Evolutionary conservation across 1,284 basidiomycete genomes (phyloP).

Genomic region (Moesziomyces parantarcticus): DNA sequence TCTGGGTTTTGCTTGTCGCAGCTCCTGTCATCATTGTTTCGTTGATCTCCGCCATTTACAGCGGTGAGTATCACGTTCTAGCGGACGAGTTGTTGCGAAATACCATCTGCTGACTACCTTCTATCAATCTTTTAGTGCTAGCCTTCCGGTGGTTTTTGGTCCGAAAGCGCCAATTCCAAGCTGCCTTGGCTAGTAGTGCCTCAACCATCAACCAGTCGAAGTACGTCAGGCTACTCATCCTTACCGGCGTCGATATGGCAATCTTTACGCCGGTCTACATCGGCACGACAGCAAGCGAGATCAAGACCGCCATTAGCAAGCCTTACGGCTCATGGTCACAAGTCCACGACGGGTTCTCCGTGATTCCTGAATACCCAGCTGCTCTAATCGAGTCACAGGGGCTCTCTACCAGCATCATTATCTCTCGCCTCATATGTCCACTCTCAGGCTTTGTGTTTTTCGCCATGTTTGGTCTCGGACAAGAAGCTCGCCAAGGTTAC

Average conservation of each 20-base stretch:
- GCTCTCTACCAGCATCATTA: background rate
- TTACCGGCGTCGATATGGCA: constrained; percentile 15
- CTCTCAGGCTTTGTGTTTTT: constrained; percentile 20
- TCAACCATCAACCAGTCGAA: constrained; percentile 13
- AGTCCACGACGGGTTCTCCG: constrained; percentile 11
- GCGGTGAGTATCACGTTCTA: constrained; percentile 6
- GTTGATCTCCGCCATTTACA: constrained; percentile 12
- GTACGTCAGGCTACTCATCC: constrained; percentile 12
- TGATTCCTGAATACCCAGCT: background rate
- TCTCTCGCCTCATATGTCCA: constrained; percentile 13
- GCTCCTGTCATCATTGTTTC: constrained; percentile 9
- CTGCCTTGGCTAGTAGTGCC: constrained; percentile 16
- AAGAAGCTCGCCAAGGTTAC: constrained; percentile 22
- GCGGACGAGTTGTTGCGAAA: background rate
- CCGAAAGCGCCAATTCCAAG: constrained; percentile 24
- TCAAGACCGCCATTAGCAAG: background rate
- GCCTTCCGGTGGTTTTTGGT: constrained; percentile 32
- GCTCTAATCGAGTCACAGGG: background rate
- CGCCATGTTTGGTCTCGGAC: constrained; percentile 24
- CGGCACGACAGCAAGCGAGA: background rate
- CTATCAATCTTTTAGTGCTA: constrained; percentile 2
- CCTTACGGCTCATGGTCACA: constrained; percentile 17
- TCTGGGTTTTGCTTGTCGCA: constrained; percentile 12
- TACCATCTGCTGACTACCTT: background rate
- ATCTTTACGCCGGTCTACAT: constrained; percentile 19